phyloP scores from a whole-genome alignment of 2,329 filamentous ascomycete species.

The Aspergillus aculeatus region DNA sequence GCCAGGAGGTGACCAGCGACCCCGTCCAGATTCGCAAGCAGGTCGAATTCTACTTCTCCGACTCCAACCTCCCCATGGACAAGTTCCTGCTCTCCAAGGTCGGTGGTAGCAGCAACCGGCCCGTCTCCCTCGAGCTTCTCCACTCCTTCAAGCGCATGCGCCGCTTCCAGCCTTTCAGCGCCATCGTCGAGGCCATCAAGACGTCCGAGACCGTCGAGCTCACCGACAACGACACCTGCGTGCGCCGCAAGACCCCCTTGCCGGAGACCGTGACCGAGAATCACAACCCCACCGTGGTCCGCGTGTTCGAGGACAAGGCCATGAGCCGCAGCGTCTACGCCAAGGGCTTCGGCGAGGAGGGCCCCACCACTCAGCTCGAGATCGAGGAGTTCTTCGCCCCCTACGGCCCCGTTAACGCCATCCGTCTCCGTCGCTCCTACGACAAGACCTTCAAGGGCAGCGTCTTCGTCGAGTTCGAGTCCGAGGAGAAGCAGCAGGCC shows the following conservation, averaged over 20 bases:
- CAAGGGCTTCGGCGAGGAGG: slow-evolving; percentile 89
- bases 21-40: slow-evolving; percentile 79
- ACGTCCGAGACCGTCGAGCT: slow-evolving; percentile 72
- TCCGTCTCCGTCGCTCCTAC: slow-evolving; percentile 79
- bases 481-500: slow-evolving; percentile 72
- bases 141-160: slow-evolving; percentile 94
- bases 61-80: slow-evolving; percentile 85
- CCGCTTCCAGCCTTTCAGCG: slow-evolving; percentile 83
- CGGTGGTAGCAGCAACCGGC: slow-evolving; percentile 69
- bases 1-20: slow-evolving; percentile 70
- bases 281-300: slow-evolving; percentile 54
- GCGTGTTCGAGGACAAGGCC: slow-evolving; percentile 61
- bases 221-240: slow-evolving; percentile 67
- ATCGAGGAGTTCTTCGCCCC: slow-evolving; percentile 88
- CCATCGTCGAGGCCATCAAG: slow-evolving; percentile 78
- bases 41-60: slow-evolving; percentile 96
- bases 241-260: slow-evolving; percentile 74
- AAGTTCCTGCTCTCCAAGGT: slow-evolving; percentile 80
- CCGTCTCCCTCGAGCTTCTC: slow-evolving; percentile 74
- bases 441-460: slow-evolving; percentile 86
- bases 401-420: slow-evolving; percentile 73
- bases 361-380: slow-evolving; percentile 83
- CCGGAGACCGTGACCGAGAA: slow-evolving; percentile 54
- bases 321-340: slow-evolving; percentile 80
- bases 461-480: slow-evolving; percentile 88